These are phyloP conservation scores for Pseudoperonospora humuli DNA, from an alignment of 352 stramenopile species.

Conservation along the genomic window DNA sequence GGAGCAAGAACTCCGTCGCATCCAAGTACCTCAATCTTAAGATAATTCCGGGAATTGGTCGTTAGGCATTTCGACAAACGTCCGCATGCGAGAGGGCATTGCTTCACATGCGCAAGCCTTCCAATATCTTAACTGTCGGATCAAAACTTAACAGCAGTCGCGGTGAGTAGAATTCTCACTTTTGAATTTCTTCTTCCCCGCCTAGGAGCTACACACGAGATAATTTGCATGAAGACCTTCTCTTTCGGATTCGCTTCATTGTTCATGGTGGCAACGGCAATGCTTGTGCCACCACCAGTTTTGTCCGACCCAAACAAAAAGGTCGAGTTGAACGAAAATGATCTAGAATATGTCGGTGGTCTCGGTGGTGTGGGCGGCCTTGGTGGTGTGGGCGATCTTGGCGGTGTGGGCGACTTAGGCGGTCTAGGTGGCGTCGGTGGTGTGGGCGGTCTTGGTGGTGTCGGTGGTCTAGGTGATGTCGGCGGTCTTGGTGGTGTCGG, in stretches of 20 bases:
- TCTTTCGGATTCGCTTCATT: slow-evolving; percentile 4
- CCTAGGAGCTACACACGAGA: neutral
- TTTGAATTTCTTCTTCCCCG: slow-evolving; percentile 1
- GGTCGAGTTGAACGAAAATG: neutral
- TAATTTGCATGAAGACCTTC: slow-evolving; percentile 14
- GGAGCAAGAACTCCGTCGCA: slow-evolving; percentile 14
- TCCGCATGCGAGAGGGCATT: slow-evolving; percentile 4
- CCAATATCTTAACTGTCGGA: slow-evolving; percentile 5
- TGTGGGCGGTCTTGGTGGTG: no score
- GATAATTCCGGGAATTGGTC: slow-evolving; percentile 9
- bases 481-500: neutral
- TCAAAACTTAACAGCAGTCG: neutral
- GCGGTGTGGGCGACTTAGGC: slow-evolving; percentile 1
- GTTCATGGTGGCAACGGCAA: slow-evolving; percentile 7
- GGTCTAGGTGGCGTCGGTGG: slow-evolving; percentile 2
- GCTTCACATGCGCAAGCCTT: slow-evolving; percentile 6
- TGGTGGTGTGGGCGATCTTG: slow-evolving; percentile 1
- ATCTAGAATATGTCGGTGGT: neutral
- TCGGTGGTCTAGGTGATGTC: neutral
- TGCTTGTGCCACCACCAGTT: neutral
- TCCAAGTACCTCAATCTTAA: neutral
- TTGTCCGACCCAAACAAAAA: slow-evolving; percentile 3
- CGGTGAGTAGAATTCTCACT: slow-evolving; percentile 6
- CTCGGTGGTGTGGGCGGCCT: neutral
- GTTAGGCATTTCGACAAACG: neutral